Conservation (phyloP, 345 rosid species). For the Salix viminalis region DNA sequence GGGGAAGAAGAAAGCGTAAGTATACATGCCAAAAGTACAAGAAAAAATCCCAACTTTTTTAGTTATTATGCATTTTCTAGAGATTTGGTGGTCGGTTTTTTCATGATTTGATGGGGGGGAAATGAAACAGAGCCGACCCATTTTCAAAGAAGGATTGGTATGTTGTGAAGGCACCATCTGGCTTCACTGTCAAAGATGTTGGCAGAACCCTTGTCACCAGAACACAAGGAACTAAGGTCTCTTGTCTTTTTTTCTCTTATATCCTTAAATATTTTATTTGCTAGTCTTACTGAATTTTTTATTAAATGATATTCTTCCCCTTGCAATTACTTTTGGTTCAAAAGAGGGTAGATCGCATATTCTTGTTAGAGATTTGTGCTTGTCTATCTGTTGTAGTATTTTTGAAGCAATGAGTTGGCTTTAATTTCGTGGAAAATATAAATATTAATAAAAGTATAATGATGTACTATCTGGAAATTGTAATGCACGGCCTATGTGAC, state of each 20-base stretch:
- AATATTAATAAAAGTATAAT: no score
- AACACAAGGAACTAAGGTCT: conserved; percentile 60
- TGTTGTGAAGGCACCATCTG: conserved; percentile 49
- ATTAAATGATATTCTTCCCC: no score
- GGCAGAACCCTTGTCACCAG: conserved; percentile 53
- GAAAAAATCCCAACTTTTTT: neutral
- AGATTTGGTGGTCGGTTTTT: neutral
- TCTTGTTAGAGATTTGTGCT: no score
- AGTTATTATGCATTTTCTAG: neutral
- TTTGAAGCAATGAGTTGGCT: no score
- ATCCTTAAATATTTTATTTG: neutral
- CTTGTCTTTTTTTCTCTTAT: neutral
- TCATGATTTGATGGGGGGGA: neutral
- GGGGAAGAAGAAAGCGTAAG: conserved; percentile 58
- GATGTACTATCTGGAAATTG: no score
- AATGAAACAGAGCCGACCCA: conserved; percentile 40
- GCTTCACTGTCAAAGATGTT: conserved; percentile 41
- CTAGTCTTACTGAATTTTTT: neutral
- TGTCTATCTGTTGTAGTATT: no score
- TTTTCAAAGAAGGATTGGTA: conserved; percentile 59
- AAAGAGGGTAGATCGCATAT: no score
- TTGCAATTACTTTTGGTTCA: no score
- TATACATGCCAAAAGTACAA: neutral
- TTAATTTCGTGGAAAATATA: no score
- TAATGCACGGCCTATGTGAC: no score